Conservation (phyloP, 352 stramenopile species). For the Phytophthora boehmeriae region DNA sequence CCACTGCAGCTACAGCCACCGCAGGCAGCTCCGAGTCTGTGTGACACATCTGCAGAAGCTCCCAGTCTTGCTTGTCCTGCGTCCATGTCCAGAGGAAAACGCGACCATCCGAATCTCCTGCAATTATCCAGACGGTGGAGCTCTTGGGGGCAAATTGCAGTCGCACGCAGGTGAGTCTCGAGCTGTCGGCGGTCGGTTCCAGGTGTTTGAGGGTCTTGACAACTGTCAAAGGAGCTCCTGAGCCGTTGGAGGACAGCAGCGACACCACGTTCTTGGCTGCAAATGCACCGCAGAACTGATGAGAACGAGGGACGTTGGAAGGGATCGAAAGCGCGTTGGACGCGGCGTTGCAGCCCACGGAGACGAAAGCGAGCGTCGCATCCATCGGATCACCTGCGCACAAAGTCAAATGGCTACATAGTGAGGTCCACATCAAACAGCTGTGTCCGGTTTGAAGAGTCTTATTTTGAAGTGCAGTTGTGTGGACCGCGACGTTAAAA, state of each 20-base stretch:
- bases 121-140: slow-evolving; percentile 38
- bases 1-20: slow-evolving; percentile 47
- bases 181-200: slow-evolving; percentile 21
- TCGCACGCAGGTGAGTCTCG: slow-evolving; percentile 55
- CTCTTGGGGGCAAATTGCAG: slow-evolving; percentile 23
- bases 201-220: slow-evolving; percentile 54
- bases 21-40: slow-evolving; percentile 17
- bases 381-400: slow-evolving; percentile 12
- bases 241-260: slow-evolving; percentile 29
- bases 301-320: slow-evolving; percentile 11
- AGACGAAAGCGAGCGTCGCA: slow-evolving; percentile 51
- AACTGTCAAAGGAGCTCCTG: slow-evolving; percentile 29
- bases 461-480: too few species aligned
- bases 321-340: slow-evolving; percentile 51
- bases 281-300: slow-evolving; percentile 40
- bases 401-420: too few species aligned
- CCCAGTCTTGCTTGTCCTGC: slow-evolving; percentile 11
- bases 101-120: slow-evolving; percentile 63
- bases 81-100: slow-evolving; percentile 58
- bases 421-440: too few species aligned
- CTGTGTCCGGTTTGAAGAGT: too few species aligned
- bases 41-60: slow-evolving; percentile 18
- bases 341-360: slow-evolving; percentile 56
- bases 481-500: too few species aligned
- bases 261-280: slow-evolving; percentile 56